Conservation (phyloP, 1,284 basidiomycete species). For the Fomitopsis schrenkii region DNA sequence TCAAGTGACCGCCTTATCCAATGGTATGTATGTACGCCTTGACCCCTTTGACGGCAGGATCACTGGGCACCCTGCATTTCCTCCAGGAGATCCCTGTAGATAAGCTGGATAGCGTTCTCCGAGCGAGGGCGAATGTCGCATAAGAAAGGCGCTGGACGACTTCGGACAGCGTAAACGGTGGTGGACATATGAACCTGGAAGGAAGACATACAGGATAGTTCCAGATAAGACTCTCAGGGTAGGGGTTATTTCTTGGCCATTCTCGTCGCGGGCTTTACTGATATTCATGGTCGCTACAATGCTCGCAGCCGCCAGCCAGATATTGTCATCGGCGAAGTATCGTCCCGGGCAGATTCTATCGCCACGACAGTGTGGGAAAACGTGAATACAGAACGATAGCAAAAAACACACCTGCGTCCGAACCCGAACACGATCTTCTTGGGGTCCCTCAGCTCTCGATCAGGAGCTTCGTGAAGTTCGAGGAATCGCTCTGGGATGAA, state of each 20-base stretch:
- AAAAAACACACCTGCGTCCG: conserved; percentile 16
- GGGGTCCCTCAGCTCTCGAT: conserved; percentile 6
- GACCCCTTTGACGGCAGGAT: no score
- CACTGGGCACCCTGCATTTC: no score
- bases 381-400: background rate
- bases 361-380: background rate
- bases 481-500: conserved; percentile 22
- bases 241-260: conserved; percentile 17
- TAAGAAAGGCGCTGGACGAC: conserved; percentile 12
- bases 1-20: no score
- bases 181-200: background rate
- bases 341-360: conserved; percentile 19
- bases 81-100: no score
- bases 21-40: no score
- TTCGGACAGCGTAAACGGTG: background rate
- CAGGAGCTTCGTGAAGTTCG: conserved; percentile 7
- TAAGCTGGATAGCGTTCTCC: background rate
- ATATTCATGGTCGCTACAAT: conserved; percentile 20
- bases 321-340: conserved; percentile 18
- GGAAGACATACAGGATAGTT: background rate
- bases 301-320: conserved; percentile 19
- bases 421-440: conserved; percentile 19
- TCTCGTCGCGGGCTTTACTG: conserved; percentile 12
- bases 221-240: background rate
- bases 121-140: background rate